These are phyloP conservation scores for Phyllosticta ampelicida DNA, from an alignment of 2,329 filamentous ascomycete genomes.

Conservation along the genomic window DNA sequence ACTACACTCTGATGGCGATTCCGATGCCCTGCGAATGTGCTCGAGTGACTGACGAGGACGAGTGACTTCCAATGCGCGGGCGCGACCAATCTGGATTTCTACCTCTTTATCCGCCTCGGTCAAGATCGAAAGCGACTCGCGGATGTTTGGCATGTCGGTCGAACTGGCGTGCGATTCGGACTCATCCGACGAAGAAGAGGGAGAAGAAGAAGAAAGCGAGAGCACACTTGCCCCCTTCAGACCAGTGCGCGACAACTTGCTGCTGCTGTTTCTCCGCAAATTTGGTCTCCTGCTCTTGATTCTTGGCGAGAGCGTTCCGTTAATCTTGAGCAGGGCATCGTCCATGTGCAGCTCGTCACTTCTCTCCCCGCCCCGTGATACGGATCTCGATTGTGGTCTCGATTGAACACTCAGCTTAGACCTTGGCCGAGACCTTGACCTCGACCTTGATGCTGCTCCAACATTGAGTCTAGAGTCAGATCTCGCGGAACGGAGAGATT, in stretches of 20 bases:
- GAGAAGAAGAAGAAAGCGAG: slow-evolving; percentile 31
- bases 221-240: slow-evolving; percentile 29
- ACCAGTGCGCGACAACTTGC: slow-evolving; percentile 17
- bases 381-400: not conserved
- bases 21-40: not conserved
- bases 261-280: not conserved
- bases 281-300: slow-evolving; percentile 14
- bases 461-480: not conserved
- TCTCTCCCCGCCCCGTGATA: not conserved
- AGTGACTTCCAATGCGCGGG: slow-evolving; percentile 26
- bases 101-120: slow-evolving; percentile 19
- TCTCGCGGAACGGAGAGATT: not conserved
- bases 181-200: slow-evolving; percentile 29
- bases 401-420: not conserved
- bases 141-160: slow-evolving; percentile 15
- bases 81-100: slow-evolving; percentile 27
- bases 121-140: slow-evolving; percentile 20
- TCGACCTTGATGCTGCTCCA: slow-evolving; percentile 17
- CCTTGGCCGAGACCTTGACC: slow-evolving; percentile 16
- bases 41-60: slow-evolving; percentile 12
- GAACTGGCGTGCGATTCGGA: slow-evolving; percentile 9
- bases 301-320: not conserved
- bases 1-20: slow-evolving; percentile 20
- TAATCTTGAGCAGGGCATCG: not conserved
- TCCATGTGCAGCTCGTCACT: not conserved